Conservation (phyloP, 2,329 filamentous ascomycete species). For the Atkinsonella texensis region DNA sequence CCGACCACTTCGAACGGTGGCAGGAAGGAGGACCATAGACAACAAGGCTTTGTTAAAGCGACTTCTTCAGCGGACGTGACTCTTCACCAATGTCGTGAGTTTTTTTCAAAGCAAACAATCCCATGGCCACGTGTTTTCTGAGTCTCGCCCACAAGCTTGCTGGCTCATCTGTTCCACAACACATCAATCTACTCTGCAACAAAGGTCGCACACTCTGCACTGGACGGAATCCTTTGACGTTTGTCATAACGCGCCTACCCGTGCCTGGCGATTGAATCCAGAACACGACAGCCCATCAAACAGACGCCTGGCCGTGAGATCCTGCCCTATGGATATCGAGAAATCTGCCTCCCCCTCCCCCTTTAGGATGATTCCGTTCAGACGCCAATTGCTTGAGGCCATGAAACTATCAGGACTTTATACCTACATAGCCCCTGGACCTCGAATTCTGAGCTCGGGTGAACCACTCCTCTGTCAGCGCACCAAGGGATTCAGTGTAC, state of each 20-base stretch:
- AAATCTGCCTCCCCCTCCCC: neutral
- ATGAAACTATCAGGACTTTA: too few species aligned
- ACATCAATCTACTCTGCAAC: slow-evolving; percentile 1
- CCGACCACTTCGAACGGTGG: neutral
- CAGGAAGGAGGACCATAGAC: neutral
- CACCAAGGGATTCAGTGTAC: neutral
- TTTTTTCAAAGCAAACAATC: neutral
- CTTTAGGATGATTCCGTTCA: too few species aligned
- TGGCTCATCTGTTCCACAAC: slow-evolving; percentile 3
- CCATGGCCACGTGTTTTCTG: slow-evolving; percentile 3
- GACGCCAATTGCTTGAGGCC: too few species aligned
- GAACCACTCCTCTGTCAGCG: neutral
- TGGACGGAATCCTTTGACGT: slow-evolving; percentile 2
- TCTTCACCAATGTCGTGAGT: neutral
- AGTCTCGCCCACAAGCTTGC: neutral
- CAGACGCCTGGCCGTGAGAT: neutral
- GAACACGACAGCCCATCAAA: slow-evolving; percentile 1
- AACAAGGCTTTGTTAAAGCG: too few species aligned
- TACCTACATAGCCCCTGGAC: too few species aligned
- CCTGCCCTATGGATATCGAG: neutral
- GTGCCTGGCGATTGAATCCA: neutral
- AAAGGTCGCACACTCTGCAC: neutral
- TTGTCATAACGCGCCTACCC: slow-evolving; percentile 7
- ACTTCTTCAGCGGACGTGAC: neutral
- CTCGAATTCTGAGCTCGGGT: too few species aligned